Evolutionary conservation across 176 grass and related monocot genomes (phyloP).

Genomic region (Oryza meridionalis): DNA sequence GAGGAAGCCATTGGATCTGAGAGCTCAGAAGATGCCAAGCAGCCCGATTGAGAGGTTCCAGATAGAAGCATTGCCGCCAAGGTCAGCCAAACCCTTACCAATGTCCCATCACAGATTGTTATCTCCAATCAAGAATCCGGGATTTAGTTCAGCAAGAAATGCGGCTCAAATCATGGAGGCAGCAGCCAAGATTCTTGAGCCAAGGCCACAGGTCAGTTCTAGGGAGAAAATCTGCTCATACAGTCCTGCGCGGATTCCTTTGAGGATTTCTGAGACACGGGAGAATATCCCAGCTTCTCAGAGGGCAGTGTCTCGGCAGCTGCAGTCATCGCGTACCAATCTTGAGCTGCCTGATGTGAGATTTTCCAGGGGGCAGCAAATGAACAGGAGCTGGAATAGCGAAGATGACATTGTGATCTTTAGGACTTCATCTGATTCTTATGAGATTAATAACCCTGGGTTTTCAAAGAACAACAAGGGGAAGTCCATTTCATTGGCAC

Average conservation of each 20-base stretch:
- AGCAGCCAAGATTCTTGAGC: constrained; percentile 81
- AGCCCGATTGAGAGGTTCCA: constrained; percentile 85
- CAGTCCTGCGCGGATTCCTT: constrained; percentile 54
- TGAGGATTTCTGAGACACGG: constrained; percentile 51
- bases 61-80: constrained; percentile 64
- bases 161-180: constrained; percentile 82
- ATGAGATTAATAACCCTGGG: constrained; percentile 56
- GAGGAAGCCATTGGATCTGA: constrained; percentile 67
- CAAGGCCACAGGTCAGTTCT: constrained; percentile 57
- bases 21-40: constrained; percentile 81
- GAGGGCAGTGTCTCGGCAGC: constrained; percentile 42
- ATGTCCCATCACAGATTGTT: constrained; percentile 59
- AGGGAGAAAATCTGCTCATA: constrained; percentile 68
- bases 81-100: constrained; percentile 49
- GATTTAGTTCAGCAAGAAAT: constrained; percentile 73
- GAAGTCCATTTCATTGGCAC: constrained; percentile 69
- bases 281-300: constrained; percentile 38
- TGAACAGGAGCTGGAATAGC: constrained; percentile 52
- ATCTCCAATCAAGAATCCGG: constrained; percentile 76
- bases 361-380: constrained; percentile 48
- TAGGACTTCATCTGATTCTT: constrained; percentile 58
- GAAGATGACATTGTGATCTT: constrained; percentile 74
- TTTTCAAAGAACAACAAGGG: constrained; percentile 68
- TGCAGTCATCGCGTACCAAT: constrained; percentile 51
- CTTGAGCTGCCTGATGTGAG: constrained; percentile 44